Conservation (phyloP, 108 stramenopile species). For the Bacterosira constricta region DNA sequence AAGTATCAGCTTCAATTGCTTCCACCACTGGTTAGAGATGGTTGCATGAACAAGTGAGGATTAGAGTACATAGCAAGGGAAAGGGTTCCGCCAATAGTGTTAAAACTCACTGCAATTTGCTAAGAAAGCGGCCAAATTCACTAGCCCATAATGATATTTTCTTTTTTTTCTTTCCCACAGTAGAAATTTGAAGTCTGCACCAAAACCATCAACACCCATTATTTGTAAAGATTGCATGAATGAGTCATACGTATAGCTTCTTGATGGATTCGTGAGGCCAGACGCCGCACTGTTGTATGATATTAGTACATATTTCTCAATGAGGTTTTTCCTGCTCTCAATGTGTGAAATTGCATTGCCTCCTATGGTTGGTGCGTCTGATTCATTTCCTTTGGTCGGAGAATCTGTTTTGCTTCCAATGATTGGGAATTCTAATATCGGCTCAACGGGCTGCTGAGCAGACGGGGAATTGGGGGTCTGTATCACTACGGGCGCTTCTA, state of each 20-base stretch:
- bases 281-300: slow-evolving; percentile 12
- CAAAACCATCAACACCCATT: slow-evolving; percentile 25
- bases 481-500: no score
- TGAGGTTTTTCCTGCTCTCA: slow-evolving; percentile 3
- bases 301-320: slow-evolving; percentile 32
- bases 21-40: no score
- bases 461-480: no score
- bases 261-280: slow-evolving; percentile 25
- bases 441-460: no score
- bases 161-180: slow-evolving; percentile 13
- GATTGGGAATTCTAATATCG: no score
- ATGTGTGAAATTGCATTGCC: background rate
- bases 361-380: background rate
- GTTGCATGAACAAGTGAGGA: no score
- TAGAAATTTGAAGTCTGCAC: slow-evolving; percentile 21
- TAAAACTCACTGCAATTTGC: slow-evolving; percentile 17
- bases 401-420: no score
- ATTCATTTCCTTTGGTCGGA: no score
- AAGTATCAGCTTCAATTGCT: background rate
- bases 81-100: no score
- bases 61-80: no score
- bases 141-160: slow-evolving; percentile 4
- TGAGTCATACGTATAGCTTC: slow-evolving; percentile 26
- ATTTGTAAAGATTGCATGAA: slow-evolving; percentile 13
- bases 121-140: slow-evolving; percentile 11